Percentiles rank a stretch among this genome's conserved stretches.
These are phyloP conservation scores for Polymyxa betae DNA, from an alignment of 208 protist species.

Conservation along the genomic window DNA sequence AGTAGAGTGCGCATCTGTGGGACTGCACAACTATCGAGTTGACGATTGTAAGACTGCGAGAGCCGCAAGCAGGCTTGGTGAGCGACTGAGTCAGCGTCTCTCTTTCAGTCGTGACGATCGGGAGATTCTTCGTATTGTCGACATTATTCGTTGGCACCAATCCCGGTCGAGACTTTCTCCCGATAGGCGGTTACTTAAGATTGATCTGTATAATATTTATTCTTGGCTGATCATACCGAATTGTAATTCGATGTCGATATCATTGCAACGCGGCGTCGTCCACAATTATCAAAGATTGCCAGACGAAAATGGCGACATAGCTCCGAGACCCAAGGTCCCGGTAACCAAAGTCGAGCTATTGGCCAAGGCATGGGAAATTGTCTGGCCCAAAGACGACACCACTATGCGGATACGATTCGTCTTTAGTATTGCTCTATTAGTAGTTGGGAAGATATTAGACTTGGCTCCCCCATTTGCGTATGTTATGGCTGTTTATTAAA, in stretches of 20 bases:
- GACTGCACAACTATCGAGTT: too few relatives aligned
- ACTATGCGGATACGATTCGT: not conserved
- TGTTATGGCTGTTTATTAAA: not conserved
- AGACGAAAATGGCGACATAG: not conserved
- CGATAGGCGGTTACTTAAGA: too few relatives aligned
- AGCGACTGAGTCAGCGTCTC: too few relatives aligned
- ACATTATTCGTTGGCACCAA: too few relatives aligned
- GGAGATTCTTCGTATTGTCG: too few relatives aligned
- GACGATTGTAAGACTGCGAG: too few relatives aligned
- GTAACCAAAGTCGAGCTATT: not conserved
- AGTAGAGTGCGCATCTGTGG: too few relatives aligned
- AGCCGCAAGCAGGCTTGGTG: too few relatives aligned
- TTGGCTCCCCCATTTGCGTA: conserved; percentile 20
- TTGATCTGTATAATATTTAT: too few relatives aligned
- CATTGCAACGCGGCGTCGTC: not conserved
- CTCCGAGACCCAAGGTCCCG: not conserved
- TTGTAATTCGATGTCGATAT: conserved; percentile 43
- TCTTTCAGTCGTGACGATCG: too few relatives aligned
- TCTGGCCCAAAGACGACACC: not conserved
- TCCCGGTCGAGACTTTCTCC: too few relatives aligned
- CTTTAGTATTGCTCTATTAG: not conserved
- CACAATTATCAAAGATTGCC: not conserved
- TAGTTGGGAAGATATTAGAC: conserved; percentile 3
- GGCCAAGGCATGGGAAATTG: not conserved
- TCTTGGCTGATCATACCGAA: too few relatives aligned